These are phyloP conservation scores for Nectriaceae sp. DNA, from an alignment of 2,329 filamentous ascomycete genomes.

Conservation along the genomic window DNA sequence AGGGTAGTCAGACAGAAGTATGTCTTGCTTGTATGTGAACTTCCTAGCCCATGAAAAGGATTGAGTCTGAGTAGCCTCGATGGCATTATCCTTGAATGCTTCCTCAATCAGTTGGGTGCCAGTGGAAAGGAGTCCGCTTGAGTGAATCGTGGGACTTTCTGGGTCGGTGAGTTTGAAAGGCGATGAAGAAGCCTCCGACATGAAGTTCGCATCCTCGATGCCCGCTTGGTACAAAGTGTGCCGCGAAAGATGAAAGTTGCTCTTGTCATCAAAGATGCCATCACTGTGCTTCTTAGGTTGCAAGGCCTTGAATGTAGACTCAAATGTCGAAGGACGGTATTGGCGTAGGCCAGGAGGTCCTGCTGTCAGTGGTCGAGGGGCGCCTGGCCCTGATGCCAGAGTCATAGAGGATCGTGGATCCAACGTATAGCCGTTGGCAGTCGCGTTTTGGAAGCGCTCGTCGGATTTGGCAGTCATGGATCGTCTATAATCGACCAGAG, in stretches of 20 bases:
- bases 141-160: slow-evolving; percentile 1
- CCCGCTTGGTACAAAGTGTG: slow-evolving; percentile 23
- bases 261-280: slow-evolving; percentile 28
- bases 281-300: slow-evolving; percentile 12
- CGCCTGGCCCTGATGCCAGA: slow-evolving; percentile 40
- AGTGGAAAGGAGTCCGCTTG: background rate
- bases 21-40: background rate
- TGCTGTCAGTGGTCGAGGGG: slow-evolving; percentile 54
- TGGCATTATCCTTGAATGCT: background rate
- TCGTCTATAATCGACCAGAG: background rate
- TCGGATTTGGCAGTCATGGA: slow-evolving; percentile 11
- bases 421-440: slow-evolving; percentile 15
- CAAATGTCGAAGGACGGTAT: slow-evolving; percentile 46
- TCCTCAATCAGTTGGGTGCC: background rate
- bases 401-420: slow-evolving; percentile 17
- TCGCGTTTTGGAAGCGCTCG: slow-evolving; percentile 12
- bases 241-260: slow-evolving; percentile 22
- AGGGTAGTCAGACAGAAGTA: slow-evolving; percentile 5
- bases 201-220: slow-evolving; percentile 19
- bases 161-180: slow-evolving; percentile 7
- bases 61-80: background rate
- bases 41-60: slow-evolving; percentile 1
- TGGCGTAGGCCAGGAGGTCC: slow-evolving; percentile 57
- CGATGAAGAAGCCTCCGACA: slow-evolving; percentile 8
- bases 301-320: slow-evolving; percentile 38